phyloP scores from a whole-genome alignment of 331 rosid genomes.

The Stylosanthes scabra region DNA sequence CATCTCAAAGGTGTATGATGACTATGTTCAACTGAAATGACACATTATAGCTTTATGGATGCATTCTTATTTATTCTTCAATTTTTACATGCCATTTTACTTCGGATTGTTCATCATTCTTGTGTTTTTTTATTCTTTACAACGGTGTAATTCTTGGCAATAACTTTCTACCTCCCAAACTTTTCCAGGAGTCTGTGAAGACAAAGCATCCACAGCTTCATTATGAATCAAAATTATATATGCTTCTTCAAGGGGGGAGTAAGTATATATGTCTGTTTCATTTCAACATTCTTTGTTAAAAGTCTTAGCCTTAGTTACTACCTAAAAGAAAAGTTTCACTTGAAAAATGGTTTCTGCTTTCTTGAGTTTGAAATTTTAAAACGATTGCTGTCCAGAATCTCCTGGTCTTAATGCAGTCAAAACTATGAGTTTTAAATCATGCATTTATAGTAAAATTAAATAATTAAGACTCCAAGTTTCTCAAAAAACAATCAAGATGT shows the following conservation, averaged over 20 bases:
- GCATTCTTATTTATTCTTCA: not conserved
- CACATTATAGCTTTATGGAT: constrained; percentile 4
- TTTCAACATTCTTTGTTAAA: not conserved
- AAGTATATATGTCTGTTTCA: constrained; percentile 42
- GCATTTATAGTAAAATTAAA: constrained; percentile 4
- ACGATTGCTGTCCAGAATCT: constrained; percentile 16
- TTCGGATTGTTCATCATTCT: not conserved
- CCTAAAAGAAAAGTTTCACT: constrained; percentile 25
- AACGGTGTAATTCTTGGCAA: constrained; percentile 28
- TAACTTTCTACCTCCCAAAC: not conserved
- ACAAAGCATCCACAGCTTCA: constrained; percentile 99
- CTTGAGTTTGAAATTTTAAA: constrained; percentile 22
- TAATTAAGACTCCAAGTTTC: constrained; percentile 3
- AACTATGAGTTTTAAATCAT: constrained; percentile 20
- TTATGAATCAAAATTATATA: constrained; percentile 95
- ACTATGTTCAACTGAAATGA: not conserved
- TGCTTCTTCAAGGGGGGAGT: constrained; percentile 99
- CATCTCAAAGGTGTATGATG: constrained; percentile 6
- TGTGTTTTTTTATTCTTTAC: not conserved
- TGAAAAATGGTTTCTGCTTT: constrained; percentile 17
- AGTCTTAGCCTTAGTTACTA: not conserved
- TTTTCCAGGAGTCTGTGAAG: constrained; percentile 87
- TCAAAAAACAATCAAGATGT: constrained; percentile 31
- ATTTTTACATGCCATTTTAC: not conserved
- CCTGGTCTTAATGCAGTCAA: constrained; percentile 6